Base-by-base conservation (phyloP, 495 filamentous ascomycete species). In the Chaetomium fimeti region DNA sequence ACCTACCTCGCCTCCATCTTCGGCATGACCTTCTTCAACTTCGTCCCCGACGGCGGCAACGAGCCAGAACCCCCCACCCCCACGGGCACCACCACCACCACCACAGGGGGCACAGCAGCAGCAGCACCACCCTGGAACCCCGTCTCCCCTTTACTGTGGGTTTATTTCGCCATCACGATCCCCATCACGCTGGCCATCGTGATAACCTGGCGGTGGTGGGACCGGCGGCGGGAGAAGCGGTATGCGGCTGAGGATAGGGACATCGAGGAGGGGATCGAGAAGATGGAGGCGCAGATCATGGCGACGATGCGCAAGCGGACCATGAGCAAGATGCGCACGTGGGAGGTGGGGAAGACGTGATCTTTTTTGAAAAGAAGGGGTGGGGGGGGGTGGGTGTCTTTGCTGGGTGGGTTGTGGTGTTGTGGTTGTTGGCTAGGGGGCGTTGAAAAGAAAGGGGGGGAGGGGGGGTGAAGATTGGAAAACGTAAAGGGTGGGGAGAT, bases 1-100 rank as follows among this genome's bases (percentile, higher is more conserved):
- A 83, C 82, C 2, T 81, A 77, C 62, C 74, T 85, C 36, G 80
- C 82, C 27, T 83, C 82, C 5, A 67, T 85, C 48, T 84, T 85
- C 67, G 77, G 75, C 72, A 85, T 83, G 80, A 80, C 82, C 7
- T 85, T 85, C 61, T 85, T 85, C 72, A 76, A 84, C 67, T 85
- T 83, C 38, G 56, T 55, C 15, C 56, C 57, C 43, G 52, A 63
- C 63, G 38, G 42, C 20, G 12, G 22, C 36, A 53, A 59, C 61
- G 25, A 43, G 52, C n/a, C n/a, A n/a, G n/a, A n/a, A n/a, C 43
- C 4, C 12, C 40, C 28, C 53, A 18, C 1, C 40, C 8, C 8
- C 40, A 16, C 47, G 20, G 11, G 24, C 20, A 20, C 25, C 3
- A 60, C 62, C 9, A 55, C 51, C 40, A 40, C 64, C 52, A 43